Percentiles rank a stretch among this genome's conserved stretches.
These are phyloP conservation scores for Seiridium unicorne DNA, from an alignment of 2,329 filamentous ascomycete species.

Conservation along the genomic window DNA sequence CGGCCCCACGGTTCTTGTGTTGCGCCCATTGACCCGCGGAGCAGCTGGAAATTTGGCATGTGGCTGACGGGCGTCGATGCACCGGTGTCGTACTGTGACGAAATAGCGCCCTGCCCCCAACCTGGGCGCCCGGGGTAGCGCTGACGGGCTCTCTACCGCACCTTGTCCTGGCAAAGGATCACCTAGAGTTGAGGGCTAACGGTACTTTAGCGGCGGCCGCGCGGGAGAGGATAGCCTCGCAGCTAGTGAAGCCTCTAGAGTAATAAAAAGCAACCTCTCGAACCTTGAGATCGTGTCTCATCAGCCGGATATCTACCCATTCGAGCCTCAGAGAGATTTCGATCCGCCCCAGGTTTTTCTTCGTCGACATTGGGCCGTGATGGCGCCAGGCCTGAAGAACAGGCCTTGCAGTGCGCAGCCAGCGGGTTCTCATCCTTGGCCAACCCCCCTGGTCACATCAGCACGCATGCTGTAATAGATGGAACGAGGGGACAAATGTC, in stretches of 20 bases:
- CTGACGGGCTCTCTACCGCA: too few relatives aligned
- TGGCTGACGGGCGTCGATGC: background rate
- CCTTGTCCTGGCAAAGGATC: background rate
- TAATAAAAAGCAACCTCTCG: background rate
- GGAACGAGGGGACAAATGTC: background rate
- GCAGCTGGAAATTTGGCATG: background rate
- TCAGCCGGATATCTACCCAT: background rate
- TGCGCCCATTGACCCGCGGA: background rate
- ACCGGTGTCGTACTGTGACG: too few relatives aligned
- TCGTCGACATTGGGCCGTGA: background rate
- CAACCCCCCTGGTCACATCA: background rate
- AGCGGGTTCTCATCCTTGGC: background rate
- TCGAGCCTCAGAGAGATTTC: background rate
- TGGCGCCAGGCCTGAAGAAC: background rate
- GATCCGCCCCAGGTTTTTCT: background rate
- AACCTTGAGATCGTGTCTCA: too few relatives aligned
- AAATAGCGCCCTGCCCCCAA: too few relatives aligned
- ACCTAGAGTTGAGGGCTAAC: background rate
- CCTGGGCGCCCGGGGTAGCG: too few relatives aligned
- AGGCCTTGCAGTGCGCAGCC: background rate
- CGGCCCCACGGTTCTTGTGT: slow-evolving; percentile 2
- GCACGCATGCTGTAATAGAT: background rate
- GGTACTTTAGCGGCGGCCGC: too few relatives aligned
- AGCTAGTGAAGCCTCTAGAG: background rate
- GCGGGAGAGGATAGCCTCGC: background rate